Evolutionary conservation across 2,329 filamentous ascomycete genomes (phyloP), one percentile per base, ranked within the genome.

Genomic region (Thielaviopsis punctulata): DNA sequence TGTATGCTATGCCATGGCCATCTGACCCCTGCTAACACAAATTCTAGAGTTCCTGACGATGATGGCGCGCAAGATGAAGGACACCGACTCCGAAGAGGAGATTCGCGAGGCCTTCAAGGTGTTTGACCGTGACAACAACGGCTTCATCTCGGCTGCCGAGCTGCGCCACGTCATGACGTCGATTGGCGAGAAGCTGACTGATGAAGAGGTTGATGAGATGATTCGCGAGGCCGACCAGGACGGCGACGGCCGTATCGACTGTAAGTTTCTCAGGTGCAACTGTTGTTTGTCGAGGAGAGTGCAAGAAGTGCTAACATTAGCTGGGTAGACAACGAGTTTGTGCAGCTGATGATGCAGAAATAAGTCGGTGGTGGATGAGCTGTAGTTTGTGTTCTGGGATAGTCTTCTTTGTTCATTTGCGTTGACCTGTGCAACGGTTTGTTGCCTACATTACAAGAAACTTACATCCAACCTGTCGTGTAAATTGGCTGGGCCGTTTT

Each of bases 311-410:
- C n/a, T n/a, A n/a, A n/a, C n/a, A n/a, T n/a, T n/a, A n/a, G n/a
- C n/a, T n/a, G n/a, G n/a, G n/a, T 48, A 90, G 85, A 90, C 72
- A 90, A 90, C 73, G 86, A 92, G 70, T 92, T 92, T 65, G 86
- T 92, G 61, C 86, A 92, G 72, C 81, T 92, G 65, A 92, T 92
- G 86, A 90, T 92, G 86, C 86, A 92, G 77, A 90, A 90, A 76
- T 90, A 86, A 75, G 51, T 22, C n/a, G n/a, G n/a, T n/a, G n/a
- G 27, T 43, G 13, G 46, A 25, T 25, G 25, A 23, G 44, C 27
- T 48, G 45, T 52, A 27, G 44, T 36, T 39, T 23, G 36, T 48
- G 25, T 48, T 21, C 2, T 12, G 15, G 30, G 30, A 12, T 36
- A 36, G 30, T n/a, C 30, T 36, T 36, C 12, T 36, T 36, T 36